These are phyloP conservation scores for Scheffersomyces ergatensis DNA, from an alignment of 805 yeast genomes.

Conservation along the genomic window DNA sequence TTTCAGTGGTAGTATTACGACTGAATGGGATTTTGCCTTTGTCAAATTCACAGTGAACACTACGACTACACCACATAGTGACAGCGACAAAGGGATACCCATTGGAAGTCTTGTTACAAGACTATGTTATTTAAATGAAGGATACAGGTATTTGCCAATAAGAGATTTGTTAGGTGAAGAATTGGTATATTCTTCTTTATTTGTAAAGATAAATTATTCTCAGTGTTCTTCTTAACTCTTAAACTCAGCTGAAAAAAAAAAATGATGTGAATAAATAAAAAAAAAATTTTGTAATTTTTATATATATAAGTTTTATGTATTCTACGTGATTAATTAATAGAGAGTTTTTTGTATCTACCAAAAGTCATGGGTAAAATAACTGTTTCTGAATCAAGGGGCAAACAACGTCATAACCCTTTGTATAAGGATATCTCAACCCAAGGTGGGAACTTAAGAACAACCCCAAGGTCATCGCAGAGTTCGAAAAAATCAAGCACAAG, in stretches of 20 bases:
- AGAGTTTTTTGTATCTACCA: not conserved
- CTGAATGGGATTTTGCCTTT: slow-evolving; percentile 49
- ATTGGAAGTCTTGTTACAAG: slow-evolving; percentile 64
- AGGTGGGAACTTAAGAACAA: slow-evolving; percentile 63
- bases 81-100: slow-evolving; percentile 8
- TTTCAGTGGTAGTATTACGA: slow-evolving; percentile 40
- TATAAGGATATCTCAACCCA: slow-evolving; percentile 74
- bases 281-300: too few species aligned
- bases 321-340: too few species aligned
- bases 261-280: too few species aligned
- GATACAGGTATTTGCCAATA: slow-evolving; percentile 80
- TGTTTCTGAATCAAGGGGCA: slow-evolving; percentile 48
- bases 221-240: too few species aligned
- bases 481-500: slow-evolving; percentile 21
- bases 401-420: slow-evolving; percentile 78
- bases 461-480: slow-evolving; percentile 25
- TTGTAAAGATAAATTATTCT: slow-evolving; percentile 34
- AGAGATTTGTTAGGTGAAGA: slow-evolving; percentile 82
- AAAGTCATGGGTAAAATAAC: slow-evolving; percentile 62
- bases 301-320: too few species aligned
- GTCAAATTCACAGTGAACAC: slow-evolving; percentile 51
- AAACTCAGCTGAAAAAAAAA: not conserved
- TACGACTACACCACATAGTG: not conserved
- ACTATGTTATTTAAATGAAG: slow-evolving; percentile 63
- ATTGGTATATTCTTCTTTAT: slow-evolving; percentile 48